Percentiles rank a stretch among this genome's conserved stretches.
Conservation (phyloP, 2,329 filamentous ascomycete species). For the Claviceps maximensis region DNA sequence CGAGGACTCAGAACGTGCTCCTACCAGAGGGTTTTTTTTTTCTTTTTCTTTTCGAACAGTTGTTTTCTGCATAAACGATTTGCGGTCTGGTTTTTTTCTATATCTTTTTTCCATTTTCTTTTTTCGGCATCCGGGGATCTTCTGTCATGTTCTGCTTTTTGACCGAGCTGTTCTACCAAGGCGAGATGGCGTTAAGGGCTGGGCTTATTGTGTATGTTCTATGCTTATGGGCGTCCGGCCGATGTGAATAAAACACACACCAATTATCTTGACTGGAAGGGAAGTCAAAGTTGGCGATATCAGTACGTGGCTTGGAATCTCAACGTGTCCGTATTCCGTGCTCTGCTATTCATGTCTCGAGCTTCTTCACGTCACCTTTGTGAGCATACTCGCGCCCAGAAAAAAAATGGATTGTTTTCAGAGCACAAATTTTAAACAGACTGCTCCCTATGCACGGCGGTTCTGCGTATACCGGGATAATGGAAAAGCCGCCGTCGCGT, state of each 20-base stretch:
- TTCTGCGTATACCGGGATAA: no score
- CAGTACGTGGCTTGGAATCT: neutral
- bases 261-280: neutral
- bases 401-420: no score
- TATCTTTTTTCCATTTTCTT: neutral
- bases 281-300: neutral
- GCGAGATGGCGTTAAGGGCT: constrained; percentile 24
- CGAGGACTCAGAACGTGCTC: neutral
- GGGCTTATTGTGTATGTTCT: constrained; percentile 19
- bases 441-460: no score
- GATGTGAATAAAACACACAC: constrained; percentile 6
- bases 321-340: neutral
- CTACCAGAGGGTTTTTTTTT: neutral
- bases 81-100: neutral
- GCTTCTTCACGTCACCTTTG: no score
- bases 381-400: no score
- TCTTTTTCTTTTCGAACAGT: constrained; percentile 9
- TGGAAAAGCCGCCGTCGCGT: no score
- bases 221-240: constrained; percentile 7
- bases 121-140: neutral
- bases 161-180: constrained; percentile 13
- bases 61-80: constrained; percentile 8
- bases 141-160: constrained; percentile 3
- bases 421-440: no score
- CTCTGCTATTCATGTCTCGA: neutral